Percentiles rank a stretch among this genome's conserved stretches.
phyloP scores from a whole-genome alignment of 2,329 filamentous ascomycete species.

The Alternaria sp. region DNA sequence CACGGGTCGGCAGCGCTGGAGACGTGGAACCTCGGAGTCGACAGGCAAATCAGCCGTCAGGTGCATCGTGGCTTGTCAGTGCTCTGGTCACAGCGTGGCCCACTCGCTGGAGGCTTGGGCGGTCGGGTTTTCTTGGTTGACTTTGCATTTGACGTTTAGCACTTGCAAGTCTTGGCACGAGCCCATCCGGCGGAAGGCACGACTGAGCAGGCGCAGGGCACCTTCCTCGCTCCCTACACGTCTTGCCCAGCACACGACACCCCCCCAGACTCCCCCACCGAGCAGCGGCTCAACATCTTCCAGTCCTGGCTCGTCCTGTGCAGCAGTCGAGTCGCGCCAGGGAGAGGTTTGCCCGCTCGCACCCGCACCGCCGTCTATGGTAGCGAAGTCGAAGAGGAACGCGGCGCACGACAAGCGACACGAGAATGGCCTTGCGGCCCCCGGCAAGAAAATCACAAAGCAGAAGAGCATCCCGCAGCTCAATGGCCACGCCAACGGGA shows the following conservation, averaged over 20 bases:
- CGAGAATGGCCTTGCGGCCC: slow-evolving; percentile 85
- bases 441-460: slow-evolving; percentile 69
- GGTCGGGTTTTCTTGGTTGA: slow-evolving; percentile 7
- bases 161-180: slow-evolving; percentile 14
- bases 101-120: slow-evolving; percentile 1
- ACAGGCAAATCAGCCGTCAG: neutral
- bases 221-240: slow-evolving; percentile 24
- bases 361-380: slow-evolving; percentile 52
- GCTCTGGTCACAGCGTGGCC: neutral
- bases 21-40: neutral
- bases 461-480: slow-evolving; percentile 56
- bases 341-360: slow-evolving; percentile 43
- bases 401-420: slow-evolving; percentile 66
- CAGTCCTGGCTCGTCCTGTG: slow-evolving; percentile 55
- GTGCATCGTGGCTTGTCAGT: neutral
- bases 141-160: slow-evolving; percentile 17
- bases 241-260: slow-evolving; percentile 27
- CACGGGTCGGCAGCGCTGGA: neutral
- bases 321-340: slow-evolving; percentile 51
- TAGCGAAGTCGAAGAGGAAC: slow-evolving; percentile 55
- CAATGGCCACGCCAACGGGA: slow-evolving; percentile 53
- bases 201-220: slow-evolving; percentile 11
- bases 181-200: slow-evolving; percentile 15
- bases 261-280: slow-evolving; percentile 20
- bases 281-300: slow-evolving; percentile 47